phyloP scores from a whole-genome alignment of 2,329 filamentous ascomycete species.

The Penicillium sp. region DNA sequence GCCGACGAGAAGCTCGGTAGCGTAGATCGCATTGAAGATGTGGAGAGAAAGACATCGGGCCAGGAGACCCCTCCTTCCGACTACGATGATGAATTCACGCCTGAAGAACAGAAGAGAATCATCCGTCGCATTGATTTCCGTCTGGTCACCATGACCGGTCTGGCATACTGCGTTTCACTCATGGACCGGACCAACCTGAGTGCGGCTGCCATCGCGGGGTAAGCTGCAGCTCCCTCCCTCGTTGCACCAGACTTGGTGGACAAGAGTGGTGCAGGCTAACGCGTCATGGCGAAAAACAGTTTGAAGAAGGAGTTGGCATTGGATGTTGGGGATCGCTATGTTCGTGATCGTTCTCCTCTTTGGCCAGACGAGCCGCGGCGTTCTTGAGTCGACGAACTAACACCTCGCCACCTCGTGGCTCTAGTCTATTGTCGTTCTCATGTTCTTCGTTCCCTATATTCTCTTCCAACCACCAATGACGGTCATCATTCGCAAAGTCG shows the following conservation, averaged over 20 bases:
- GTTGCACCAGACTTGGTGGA: background rate
- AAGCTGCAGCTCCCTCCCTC: slow-evolving; percentile 3
- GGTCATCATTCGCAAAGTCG: slow-evolving; percentile 26
- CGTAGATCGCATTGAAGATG: slow-evolving; percentile 16
- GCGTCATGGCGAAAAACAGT: background rate
- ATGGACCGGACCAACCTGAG: slow-evolving; percentile 72
- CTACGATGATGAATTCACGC: slow-evolving; percentile 17
- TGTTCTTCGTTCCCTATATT: slow-evolving; percentile 31
- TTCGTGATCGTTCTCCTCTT: slow-evolving; percentile 1
- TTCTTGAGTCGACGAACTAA: background rate
- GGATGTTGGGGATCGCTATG: slow-evolving; percentile 15
- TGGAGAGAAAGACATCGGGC: slow-evolving; percentile 2
- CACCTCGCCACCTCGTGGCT: background rate
- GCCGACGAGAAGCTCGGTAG: slow-evolving; percentile 13
- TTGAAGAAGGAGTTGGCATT: slow-evolving; percentile 14
- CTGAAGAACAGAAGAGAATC: slow-evolving; percentile 59
- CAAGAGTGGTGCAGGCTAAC: background rate
- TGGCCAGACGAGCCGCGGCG: background rate
- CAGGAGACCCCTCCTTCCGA: background rate
- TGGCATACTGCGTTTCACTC: slow-evolving; percentile 67
- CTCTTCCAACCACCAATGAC: slow-evolving; percentile 30
- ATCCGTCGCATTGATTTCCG: slow-evolving; percentile 64
- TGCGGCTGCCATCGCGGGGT: slow-evolving; percentile 64
- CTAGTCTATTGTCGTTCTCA: slow-evolving; percentile 28
- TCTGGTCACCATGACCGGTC: slow-evolving; percentile 55